phyloP scores from a whole-genome alignment of 345 rosid species.

The Moricandia moricandioides region DNA sequence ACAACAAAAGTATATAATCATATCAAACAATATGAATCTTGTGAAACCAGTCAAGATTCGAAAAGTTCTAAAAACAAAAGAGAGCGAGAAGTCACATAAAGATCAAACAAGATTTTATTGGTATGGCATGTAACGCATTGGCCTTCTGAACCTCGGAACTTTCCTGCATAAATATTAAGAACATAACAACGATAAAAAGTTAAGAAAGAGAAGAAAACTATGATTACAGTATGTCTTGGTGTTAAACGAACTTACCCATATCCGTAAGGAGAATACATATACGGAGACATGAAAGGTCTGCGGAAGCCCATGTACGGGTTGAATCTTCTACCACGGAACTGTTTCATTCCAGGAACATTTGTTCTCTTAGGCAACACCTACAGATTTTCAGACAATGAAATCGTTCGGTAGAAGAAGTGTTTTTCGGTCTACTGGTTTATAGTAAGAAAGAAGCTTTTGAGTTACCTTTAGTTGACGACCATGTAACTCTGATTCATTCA shows the following conservation, averaged over 20 bases:
- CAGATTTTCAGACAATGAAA: not conserved
- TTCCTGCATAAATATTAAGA: constrained; percentile 52
- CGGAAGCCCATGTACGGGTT: constrained; percentile 74
- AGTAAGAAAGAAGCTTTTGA: not conserved
- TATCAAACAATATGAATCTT: constrained; percentile 12
- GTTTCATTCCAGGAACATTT: constrained; percentile 96
- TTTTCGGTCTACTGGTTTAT: not conserved
- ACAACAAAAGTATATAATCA: not conserved
- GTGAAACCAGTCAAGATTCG: constrained; percentile 4
- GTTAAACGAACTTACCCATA: constrained; percentile 58
- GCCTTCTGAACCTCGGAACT: constrained; percentile 81
- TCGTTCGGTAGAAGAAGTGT: not conserved
- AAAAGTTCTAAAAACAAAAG: constrained; percentile 7
- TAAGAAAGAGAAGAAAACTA: not conserved
- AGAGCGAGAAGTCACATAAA: constrained; percentile 19
- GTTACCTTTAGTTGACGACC: constrained; percentile 89
- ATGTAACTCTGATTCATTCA: constrained; percentile 92
- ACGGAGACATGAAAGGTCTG: constrained; percentile 74
- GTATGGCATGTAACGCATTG: constrained; percentile 90
- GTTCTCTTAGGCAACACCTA: constrained; percentile 88
- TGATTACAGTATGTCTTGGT: not conserved
- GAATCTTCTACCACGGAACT: constrained; percentile 70
- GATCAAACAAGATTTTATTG: constrained; percentile 42
- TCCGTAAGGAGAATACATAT: constrained; percentile 82
- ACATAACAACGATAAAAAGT: not conserved